Evolutionary conservation across 2,329 filamentous ascomycete genomes (phyloP), one percentile per base, ranked within the genome.

Genomic region (Rachicladosporium sp.): DNA sequence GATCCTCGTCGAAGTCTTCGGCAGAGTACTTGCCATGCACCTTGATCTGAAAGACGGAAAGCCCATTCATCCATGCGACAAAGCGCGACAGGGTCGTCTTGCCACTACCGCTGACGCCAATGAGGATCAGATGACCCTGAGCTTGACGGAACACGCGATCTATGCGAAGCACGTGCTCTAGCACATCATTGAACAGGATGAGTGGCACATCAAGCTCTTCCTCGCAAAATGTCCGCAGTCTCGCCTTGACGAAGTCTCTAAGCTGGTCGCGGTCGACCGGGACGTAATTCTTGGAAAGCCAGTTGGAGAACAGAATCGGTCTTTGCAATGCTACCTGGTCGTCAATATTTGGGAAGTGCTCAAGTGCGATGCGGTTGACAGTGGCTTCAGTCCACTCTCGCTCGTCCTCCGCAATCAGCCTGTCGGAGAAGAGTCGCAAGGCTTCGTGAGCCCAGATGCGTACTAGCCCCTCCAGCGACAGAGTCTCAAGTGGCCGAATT

Each of bases 31-130:
- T 95, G 48, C 91, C 91, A 55, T 99, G 91, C 0, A 98, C 91
- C 70, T 98, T 99, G 73, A 99, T 98, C 66, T 99, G 91, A 73
- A 95, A 98, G 31, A 98, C 88, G 59, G 89, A 94, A 44, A 99
- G 72, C 43, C 93, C 93, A 55, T 98, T 99, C 91, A 98, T 98
- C 91, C 91, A 99, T 35, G 91, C 91, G 44, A 98, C 91, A 49
- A 99, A 99, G 42, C 93, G 82, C 27, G 93, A 96, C 9, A 99
- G 67, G 0, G 91, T 99, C 3, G 91, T 99, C 70, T 99, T 99
- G 64, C 91, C 91, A 69, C 86, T 93, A 50, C 91, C 93, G 59
- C 91, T 98, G 40, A 98, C 91, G 68, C 91, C 91, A 52, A 99
- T 98, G 41, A 99, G 73, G 50, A 99, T 98, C 46, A 99, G 71